Conservation (phyloP, 2,329 filamentous ascomycete species). For the Xylaria sp. region DNA sequence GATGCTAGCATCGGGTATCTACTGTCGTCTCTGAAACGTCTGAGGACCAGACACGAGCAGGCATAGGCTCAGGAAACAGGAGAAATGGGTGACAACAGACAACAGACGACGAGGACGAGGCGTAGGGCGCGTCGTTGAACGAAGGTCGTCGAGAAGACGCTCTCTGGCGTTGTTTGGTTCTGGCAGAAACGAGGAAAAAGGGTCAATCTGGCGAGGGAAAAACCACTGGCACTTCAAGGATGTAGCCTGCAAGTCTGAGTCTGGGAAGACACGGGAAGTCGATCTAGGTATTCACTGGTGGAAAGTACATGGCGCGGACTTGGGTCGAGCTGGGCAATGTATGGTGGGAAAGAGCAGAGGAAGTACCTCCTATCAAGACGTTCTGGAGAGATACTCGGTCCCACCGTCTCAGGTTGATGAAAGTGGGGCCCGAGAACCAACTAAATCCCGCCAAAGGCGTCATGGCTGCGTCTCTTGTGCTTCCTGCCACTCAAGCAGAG, state of each 20-base stretch:
- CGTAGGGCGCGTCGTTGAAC: constrained; percentile 19
- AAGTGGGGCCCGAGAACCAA: constrained; percentile 10
- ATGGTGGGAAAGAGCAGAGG: background rate
- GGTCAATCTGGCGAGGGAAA: constrained; percentile 21
- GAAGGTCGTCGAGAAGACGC: constrained; percentile 17
- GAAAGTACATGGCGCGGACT: constrained; percentile 12
- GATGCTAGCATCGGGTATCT: constrained; percentile 25
- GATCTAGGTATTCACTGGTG: constrained; percentile 8
- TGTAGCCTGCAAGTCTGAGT: constrained; percentile 8
- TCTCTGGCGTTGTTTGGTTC: background rate
- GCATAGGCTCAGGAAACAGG: constrained; percentile 9
- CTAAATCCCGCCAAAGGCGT: constrained; percentile 17
- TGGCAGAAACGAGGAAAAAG: constrained; percentile 21
- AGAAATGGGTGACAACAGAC: constrained; percentile 2
- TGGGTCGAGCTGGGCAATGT: background rate
- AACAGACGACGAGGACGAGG: constrained; percentile 19
- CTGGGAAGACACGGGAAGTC: constrained; percentile 6
- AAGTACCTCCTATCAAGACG: constrained; percentile 17
- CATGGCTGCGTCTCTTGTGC: constrained; percentile 8
- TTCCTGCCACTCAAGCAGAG: background rate
- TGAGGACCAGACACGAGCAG: constrained; percentile 9
- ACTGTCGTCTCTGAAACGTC: constrained; percentile 11
- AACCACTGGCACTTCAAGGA: constrained; percentile 11
- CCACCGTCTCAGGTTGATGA: constrained; percentile 14
- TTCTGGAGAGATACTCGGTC: constrained; percentile 2